Base-by-base conservation (phyloP, 75 land plant species). In the Adiantum capillusveneris region DNA sequence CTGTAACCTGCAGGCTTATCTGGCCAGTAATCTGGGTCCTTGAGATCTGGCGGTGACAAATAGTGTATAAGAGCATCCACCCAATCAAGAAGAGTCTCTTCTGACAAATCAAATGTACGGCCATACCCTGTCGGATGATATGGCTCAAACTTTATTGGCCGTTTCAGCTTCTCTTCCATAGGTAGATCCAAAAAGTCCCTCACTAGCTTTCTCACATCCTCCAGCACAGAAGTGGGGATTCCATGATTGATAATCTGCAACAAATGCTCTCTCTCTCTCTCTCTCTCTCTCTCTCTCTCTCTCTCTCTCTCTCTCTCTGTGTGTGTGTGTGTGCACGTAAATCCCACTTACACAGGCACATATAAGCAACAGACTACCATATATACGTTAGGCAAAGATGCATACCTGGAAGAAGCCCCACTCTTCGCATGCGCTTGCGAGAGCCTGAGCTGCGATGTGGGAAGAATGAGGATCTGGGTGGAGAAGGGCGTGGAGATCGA, bases 201-300 rank as follows among this genome's bases (percentile, higher is more conserved):
- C 3, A 75, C 78, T 1, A 68, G 78, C 11, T 11, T 54, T 58
- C 60, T 56, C 11, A 78, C 53, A 2, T 70, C 58, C 6, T 82
- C 73, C n/a, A 72, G 56, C 18, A 82, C 65, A 30, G 65, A 69
- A 7, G 53, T 57, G 2, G 75, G 25, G 13, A 82, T 66, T 16
- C 85, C 85, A 44, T 82, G 85, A 73, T 72, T 75, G 11, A 75
- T 61, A 9, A 82, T 30, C 55, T 79, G n/a, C n/a, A n/a, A n/a
- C n/a, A n/a, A n/a, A n/a, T n/a, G n/a, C n/a, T n/a, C n/a, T n/a
- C n/a, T n/a, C n/a, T n/a, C n/a, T n/a, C n/a, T n/a, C n/a, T n/a
- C n/a, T n/a, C n/a, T n/a, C n/a, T n/a, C n/a, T n/a, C n/a, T n/a
- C n/a, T n/a, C n/a, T n/a, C n/a, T n/a, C n/a, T n/a, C n/a, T n/a